These are phyloP conservation scores for Neofusicoccum ribis DNA, from an alignment of 2,329 filamentous ascomycete species.

Conservation along the genomic window DNA sequence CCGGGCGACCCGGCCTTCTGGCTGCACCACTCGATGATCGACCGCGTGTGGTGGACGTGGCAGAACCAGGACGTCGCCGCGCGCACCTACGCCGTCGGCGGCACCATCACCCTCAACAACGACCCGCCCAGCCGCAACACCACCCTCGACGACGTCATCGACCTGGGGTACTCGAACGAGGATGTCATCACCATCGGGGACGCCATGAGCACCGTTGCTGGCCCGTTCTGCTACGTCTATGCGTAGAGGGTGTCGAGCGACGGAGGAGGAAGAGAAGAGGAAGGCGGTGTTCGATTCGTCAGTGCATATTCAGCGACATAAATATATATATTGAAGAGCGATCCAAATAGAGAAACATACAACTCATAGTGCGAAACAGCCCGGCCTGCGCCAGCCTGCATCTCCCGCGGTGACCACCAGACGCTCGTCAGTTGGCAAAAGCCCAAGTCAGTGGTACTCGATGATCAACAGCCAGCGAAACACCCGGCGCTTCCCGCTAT, in stretches of 20 bases:
- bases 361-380: too few relatives aligned
- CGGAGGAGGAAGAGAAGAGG: too few relatives aligned
- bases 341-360: too few relatives aligned
- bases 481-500: too few relatives aligned
- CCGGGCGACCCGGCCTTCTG: slow-evolving; percentile 51
- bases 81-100: slow-evolving; percentile 42
- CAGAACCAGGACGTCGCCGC: slow-evolving; percentile 46
- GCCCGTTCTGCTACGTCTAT: slow-evolving; percentile 51
- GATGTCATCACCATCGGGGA: slow-evolving; percentile 37
- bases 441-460: too few relatives aligned
- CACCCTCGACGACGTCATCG: slow-evolving; percentile 46
- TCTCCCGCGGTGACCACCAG: too few relatives aligned
- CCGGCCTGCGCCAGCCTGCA: too few relatives aligned
- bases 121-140: slow-evolving; percentile 45
- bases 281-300: neutral
- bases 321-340: too few relatives aligned
- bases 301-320: neutral
- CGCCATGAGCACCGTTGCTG: slow-evolving; percentile 45
- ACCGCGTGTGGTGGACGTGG: slow-evolving; percentile 53
- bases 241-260: neutral
- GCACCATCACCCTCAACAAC: slow-evolving; percentile 49
- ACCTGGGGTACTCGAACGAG: slow-evolving; percentile 38
- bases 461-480: too few relatives aligned
- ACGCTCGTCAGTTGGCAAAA: too few relatives aligned
- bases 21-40: slow-evolving; percentile 51